phyloP scores from a whole-genome alignment of 768 basidiomycete species.

The Leucocoprinus leucothites region DNA sequence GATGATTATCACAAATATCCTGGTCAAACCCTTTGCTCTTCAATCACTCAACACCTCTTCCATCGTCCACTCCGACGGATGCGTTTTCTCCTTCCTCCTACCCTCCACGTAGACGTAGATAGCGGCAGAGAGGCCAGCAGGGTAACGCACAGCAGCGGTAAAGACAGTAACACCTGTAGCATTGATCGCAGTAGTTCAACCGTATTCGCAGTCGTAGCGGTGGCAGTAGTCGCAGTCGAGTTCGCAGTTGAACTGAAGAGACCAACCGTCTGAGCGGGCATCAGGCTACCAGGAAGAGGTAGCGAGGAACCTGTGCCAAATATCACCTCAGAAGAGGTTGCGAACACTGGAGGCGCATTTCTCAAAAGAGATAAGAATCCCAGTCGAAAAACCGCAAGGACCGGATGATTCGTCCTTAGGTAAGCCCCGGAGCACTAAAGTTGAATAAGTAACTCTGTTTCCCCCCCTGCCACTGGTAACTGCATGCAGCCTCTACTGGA shows the following conservation, averaged over 20 bases:
- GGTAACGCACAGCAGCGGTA: slow-evolving; percentile 9
- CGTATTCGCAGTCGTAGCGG: too few relatives aligned
- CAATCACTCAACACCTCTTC: slow-evolving; percentile 92
- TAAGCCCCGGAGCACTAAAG: too few relatives aligned
- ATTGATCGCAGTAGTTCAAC: not conserved
- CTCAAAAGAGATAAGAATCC: too few relatives aligned
- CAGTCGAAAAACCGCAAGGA: too few relatives aligned
- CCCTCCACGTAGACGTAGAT: slow-evolving; percentile 16
- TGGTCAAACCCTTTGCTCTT: slow-evolving; percentile 82
- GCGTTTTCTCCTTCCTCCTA: slow-evolving; percentile 32
- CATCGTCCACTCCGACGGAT: slow-evolving; percentile 78
- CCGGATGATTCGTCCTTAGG: too few relatives aligned
- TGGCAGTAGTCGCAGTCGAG: not conserved
- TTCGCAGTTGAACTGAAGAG: not conserved
- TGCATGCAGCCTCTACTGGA: too few relatives aligned
- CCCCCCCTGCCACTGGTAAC: too few relatives aligned
- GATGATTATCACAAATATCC: slow-evolving; percentile 76
- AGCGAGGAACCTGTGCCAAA: slow-evolving; percentile 37
- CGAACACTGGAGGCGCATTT: not conserved
- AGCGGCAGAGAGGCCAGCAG: slow-evolving; percentile 15
- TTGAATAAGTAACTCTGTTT: too few relatives aligned
- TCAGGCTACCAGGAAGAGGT: not conserved
- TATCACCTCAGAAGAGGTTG: slow-evolving; percentile 26
- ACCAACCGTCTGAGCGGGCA: not conserved
- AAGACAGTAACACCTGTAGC: slow-evolving; percentile 1